Percentiles rank a stretch among this genome's conserved stretches.
Conservation (phyloP, 257 asterid species). For the Capsicum chinense region DNA sequence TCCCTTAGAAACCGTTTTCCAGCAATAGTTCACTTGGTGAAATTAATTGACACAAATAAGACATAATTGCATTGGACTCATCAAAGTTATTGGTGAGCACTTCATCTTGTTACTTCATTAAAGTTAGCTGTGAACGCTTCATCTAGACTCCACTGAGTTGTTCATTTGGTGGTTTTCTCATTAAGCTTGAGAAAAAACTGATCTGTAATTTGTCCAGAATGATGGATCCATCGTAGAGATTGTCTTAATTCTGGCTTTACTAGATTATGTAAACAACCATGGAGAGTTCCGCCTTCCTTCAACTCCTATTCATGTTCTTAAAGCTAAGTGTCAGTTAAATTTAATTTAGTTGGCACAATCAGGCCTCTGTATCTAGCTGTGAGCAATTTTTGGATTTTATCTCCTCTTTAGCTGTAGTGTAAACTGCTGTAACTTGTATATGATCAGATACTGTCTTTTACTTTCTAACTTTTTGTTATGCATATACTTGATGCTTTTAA, state of each 20-base stretch:
- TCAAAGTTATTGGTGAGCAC: slow-evolving; percentile 13
- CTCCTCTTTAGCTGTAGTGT: not conserved
- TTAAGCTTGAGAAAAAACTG: not conserved
- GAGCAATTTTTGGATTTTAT: not conserved
- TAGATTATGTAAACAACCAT: not conserved
- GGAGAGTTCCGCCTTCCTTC: not conserved
- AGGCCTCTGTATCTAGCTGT: not conserved
- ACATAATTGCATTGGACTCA: not conserved
- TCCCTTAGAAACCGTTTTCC: not conserved
- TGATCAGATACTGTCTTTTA: not conserved
- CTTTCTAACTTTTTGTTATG: not conserved
- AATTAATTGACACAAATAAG: slow-evolving; percentile 22
- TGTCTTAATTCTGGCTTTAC: not conserved
- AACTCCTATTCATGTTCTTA: not conserved
- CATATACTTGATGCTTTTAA: no score
- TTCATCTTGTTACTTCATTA: not conserved
- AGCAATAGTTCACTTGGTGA: slow-evolving; percentile 11
- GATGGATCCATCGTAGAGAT: not conserved
- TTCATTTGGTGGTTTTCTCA: not conserved
- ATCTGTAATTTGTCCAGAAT: not conserved
- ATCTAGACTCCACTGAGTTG: not conserved
- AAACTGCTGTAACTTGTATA: not conserved
- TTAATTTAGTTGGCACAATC: not conserved
- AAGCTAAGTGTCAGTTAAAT: not conserved
- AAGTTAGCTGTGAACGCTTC: not conserved